Conservation (phyloP, 2,329 filamentous ascomycete species). For the Calonectria montana region DNA sequence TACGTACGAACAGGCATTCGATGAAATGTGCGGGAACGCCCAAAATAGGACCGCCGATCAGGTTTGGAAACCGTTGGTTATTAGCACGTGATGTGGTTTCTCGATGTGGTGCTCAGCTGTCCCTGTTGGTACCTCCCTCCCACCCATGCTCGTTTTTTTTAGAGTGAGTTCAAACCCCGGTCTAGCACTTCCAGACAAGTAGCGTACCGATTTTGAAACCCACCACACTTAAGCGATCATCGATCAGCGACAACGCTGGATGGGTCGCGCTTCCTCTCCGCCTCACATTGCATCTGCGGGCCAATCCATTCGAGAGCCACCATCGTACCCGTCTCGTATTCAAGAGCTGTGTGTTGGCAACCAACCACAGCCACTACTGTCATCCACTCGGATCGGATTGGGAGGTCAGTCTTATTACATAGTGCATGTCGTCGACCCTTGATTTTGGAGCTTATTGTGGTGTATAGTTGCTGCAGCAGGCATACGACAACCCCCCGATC, state of each 20-base stretch:
- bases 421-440: background rate
- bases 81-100: conserved; percentile 1
- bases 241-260: background rate
- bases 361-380: background rate
- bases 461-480: conserved; percentile 1
- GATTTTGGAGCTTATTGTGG: background rate
- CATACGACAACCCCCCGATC: background rate
- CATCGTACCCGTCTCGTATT: conserved; percentile 4
- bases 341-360: background rate
- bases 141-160: conserved; percentile 5
- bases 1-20: background rate
- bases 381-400: background rate
- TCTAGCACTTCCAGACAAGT: background rate
- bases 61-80: background rate
- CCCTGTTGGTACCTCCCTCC: background rate
- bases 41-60: background rate
- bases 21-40: background rate
- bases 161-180: conserved; percentile 1
- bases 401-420: background rate
- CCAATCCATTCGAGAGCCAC: conserved; percentile 2
- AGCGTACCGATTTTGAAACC: conserved; percentile 19
- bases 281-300: background rate
- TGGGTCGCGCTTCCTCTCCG: background rate
- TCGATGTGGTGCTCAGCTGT: background rate
- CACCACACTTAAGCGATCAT: conserved; percentile 9